These are phyloP conservation scores for Hypomontagnella monticulosa DNA, from an alignment of 495 filamentous ascomycete species.

Conservation along the genomic window DNA sequence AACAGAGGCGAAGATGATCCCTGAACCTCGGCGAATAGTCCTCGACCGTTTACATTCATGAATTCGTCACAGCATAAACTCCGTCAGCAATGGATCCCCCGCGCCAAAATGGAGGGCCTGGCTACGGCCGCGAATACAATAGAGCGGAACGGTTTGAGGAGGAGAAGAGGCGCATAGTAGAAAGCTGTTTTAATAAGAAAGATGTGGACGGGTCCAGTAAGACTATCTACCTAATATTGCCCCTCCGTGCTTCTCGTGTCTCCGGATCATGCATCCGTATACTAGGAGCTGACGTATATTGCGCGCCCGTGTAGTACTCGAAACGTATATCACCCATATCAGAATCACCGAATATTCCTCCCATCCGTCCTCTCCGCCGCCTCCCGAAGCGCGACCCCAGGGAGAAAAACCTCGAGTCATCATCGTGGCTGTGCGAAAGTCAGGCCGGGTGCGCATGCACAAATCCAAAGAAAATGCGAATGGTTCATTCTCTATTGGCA, in stretches of 20 bases:
- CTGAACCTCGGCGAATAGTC: slow-evolving; percentile 33
- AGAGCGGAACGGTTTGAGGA: slow-evolving; percentile 94
- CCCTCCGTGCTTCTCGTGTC: slow-evolving; percentile 6
- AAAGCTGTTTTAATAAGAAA: slow-evolving; percentile 89
- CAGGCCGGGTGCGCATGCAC: slow-evolving; percentile 92
- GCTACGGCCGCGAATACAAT: slow-evolving; percentile 57
- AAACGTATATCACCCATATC: slow-evolving; percentile 98
- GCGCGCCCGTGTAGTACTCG: slow-evolving; percentile 66
- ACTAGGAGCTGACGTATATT: slow-evolving; percentile 24
- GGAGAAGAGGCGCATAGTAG: slow-evolving; percentile 90
- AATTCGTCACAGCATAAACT: slow-evolving; percentile 24
- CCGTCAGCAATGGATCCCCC: slow-evolving; percentile 41
- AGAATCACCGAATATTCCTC: slow-evolving; percentile 84
- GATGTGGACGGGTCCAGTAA: slow-evolving; percentile 83
- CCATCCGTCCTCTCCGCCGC: slow-evolving; percentile 86
- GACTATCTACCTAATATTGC: too few species aligned
- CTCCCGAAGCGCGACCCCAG: slow-evolving; percentile 70
- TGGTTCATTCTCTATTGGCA: slow-evolving; percentile 94
- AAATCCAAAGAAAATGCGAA: slow-evolving; percentile 96
- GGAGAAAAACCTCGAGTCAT: slow-evolving; percentile 91
- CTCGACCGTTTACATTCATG: slow-evolving; percentile 38
- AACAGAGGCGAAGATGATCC: slow-evolving; percentile 40
- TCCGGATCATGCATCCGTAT: neutral
- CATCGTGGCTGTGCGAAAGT: slow-evolving; percentile 89
- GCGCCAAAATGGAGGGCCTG: slow-evolving; percentile 41